Evolutionary conservation across 345 rosid genomes (phyloP).

Genomic region (Salix suchowensis): DNA sequence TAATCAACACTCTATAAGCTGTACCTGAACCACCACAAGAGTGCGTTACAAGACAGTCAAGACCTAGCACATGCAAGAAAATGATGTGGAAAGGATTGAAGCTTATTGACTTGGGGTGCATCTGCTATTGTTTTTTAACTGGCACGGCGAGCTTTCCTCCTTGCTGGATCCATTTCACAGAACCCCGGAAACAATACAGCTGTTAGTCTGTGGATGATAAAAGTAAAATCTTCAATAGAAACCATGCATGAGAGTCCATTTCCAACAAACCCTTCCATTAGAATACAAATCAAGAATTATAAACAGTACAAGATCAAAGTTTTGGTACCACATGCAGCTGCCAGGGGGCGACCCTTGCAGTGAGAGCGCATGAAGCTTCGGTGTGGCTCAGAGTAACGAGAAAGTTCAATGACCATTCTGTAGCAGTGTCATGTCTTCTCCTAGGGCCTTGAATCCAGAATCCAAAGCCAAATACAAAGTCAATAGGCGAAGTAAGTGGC

Average conservation of each 20-base stretch:
- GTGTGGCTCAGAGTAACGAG: neutral
- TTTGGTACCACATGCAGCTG: slow-evolving; percentile 16
- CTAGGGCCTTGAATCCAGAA: slow-evolving; percentile 6
- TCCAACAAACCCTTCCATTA: slow-evolving; percentile 7
- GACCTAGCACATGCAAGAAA: neutral
- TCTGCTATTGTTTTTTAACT: neutral
- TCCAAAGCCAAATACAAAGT: slow-evolving; percentile 10
- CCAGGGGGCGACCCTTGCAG: neutral
- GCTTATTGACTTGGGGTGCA: neutral
- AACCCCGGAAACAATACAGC: neutral
- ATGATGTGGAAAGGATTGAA: neutral
- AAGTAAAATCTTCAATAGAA: slow-evolving; percentile 9
- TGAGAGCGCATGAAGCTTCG: slow-evolving; percentile 5
- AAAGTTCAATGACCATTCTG: slow-evolving; percentile 1
- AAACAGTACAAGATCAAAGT: slow-evolving; percentile 8
- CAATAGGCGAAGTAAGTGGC: slow-evolving; percentile 12
- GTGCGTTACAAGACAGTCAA: neutral
- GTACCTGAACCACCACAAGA: neutral
- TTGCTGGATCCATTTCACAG: neutral
- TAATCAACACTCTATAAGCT: neutral
- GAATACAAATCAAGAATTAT: slow-evolving; percentile 15
- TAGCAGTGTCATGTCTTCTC: slow-evolving; percentile 11
- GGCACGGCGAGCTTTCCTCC: neutral
- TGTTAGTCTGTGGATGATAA: neutral
- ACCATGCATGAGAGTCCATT: slow-evolving; percentile 12